Conservation (phyloP, 108 stramenopile genomes). For the Cyclotella baltica region DNA sequence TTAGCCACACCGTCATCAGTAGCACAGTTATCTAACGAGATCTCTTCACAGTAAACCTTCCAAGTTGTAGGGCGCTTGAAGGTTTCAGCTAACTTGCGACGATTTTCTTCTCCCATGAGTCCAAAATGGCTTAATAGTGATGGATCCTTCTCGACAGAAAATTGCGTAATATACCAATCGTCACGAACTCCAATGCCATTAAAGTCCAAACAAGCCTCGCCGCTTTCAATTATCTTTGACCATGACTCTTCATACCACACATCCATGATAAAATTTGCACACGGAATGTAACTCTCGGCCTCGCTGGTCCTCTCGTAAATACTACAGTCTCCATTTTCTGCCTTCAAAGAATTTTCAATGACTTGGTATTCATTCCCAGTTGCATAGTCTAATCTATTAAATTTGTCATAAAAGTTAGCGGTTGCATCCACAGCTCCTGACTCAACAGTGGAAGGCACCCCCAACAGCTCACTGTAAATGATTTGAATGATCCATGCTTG, state of each 20-base stretch:
- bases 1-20: conserved; percentile 24
- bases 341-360: background rate
- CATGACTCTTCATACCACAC: conserved; percentile 23
- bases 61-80: conserved; percentile 57
- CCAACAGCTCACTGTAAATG: conserved; percentile 41
- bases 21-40: conserved; percentile 40
- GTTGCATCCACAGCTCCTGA: conserved; percentile 11
- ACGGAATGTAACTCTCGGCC: background rate
- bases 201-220: background rate
- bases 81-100: conserved; percentile 40
- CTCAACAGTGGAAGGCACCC: conserved; percentile 45
- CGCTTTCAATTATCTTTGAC: background rate
- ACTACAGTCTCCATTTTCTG: background rate
- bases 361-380: background rate
- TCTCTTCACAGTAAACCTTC: conserved; percentile 45
- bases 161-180: conserved; percentile 36
- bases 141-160: conserved; percentile 36
- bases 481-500: conserved; percentile 52
- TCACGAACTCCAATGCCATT: background rate
- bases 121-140: conserved; percentile 46
- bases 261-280: conserved; percentile 48
- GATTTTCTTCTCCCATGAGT: conserved; percentile 37
- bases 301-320: background rate
- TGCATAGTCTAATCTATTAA: background rate
- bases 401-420: background rate